Base-by-base conservation (phyloP, 1,284 basidiomycete species). In the Sutorius eximius region DNA sequence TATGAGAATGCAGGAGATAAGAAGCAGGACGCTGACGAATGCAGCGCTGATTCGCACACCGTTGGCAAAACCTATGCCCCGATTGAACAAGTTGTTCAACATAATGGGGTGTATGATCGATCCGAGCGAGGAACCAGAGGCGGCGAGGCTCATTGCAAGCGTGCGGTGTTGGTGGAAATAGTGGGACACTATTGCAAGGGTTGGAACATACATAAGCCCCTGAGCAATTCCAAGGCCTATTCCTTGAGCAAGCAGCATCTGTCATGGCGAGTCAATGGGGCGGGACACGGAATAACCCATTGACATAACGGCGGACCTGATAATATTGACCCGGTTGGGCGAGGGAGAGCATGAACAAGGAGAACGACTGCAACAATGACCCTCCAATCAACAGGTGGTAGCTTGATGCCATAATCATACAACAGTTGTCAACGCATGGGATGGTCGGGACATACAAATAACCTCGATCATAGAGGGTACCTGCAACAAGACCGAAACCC, bases 51-150 rank as follows among this genome's bases (percentile, higher is more conserved):
- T 61, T 24, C 67, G 66, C 12, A 73, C 68, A 27, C 65, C 70
- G 20, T 61, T 67, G 3, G 61, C 56, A 48, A 70, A 63, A 0
- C 71, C 72, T 18, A 62, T 30, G 16, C 54, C 33, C 3, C 59
- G 53, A 37, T 65, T 62, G 22, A 78, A 66, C 20, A 73, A 53
- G 48, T 75, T 71, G 52, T 77, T 77, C 36, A 78, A 58, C 71
- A 78, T 76, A 52, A 77, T 70, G 2, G 75, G 61, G 24, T 67
- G 67, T 5, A 70, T 44, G 11, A 69, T 58, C 6, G 71, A 50
- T 33, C 75, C 74, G 10, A 74, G 51, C 1, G 73, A 65, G 3
- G 72, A 65, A 10, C 75, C 75, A 15, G 61, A 56, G 5, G 69
- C 56, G 20, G 63, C 64, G 20, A 75, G 59, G 15, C 66, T 65